Evolutionary conservation across 495 filamentous ascomycete species (phyloP), one percentile per base, ranked within the genome.

Genomic region (Hypoxylon crocopeplum): DNA sequence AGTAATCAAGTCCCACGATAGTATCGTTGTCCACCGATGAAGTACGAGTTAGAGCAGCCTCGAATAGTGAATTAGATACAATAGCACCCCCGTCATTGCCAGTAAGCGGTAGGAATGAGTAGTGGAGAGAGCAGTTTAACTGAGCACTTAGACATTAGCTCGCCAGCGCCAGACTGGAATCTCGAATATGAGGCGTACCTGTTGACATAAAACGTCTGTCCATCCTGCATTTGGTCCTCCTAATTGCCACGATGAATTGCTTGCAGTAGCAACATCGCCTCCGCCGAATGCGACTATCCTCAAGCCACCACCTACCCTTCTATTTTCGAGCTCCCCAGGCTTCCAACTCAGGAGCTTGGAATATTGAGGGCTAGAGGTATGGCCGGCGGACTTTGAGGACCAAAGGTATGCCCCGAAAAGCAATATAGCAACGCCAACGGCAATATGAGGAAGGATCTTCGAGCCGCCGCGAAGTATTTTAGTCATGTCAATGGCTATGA

Each of bases 221-320:
- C 69, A 72, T 5, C 57, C 51, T 16, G 46, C 12, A 39, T 33
- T 48, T 8, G 57, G 48, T 3, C 34, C 51, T 11, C 37, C 51
- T 3, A 57, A 19, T 38, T 39, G 13, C 44, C 59, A 49, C 7
- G 42, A 53, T 13, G 29, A 34, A 29, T 53, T 47, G 48, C 49
- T 51, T 8, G 65, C 62, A 3, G 62, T 69, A 17, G 69, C 68
- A 20, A 72, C 41, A 49, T 70, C 69, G n/a, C 67, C 64, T 13
- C 60, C 69, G 4, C 69, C 69, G 58, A 70, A 72, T 11, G 70
- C 71, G 5, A 73, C 60, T 24, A 72, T 52, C 44, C 71, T 69
- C 47, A 70, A 42, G 2, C 62, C 59, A 7, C 55, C 59, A 4
- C 21, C 44, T 7, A 12, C 12, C 7, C 40, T 33, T 13, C 5